These are phyloP conservation scores for Sistotremastrum suecicum DNA, from an alignment of 768 basidiomycete genomes.

Conservation along the genomic window DNA sequence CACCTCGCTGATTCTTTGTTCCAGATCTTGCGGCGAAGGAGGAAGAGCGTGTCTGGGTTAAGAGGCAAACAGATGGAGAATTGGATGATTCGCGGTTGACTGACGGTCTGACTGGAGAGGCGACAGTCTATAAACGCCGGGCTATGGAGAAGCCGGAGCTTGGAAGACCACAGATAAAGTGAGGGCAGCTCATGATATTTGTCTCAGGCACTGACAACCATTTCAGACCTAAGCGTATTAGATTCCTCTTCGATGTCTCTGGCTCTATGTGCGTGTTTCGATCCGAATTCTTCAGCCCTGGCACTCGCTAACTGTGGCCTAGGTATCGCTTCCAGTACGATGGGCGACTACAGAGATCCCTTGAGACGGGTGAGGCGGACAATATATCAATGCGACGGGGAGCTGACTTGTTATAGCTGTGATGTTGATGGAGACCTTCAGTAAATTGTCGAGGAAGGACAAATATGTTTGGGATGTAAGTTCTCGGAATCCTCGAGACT, in stretches of 20 bases:
- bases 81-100: constrained; percentile 52
- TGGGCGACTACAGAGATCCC: constrained; percentile 44
- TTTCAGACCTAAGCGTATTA: constrained; percentile 46
- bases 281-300: neutral
- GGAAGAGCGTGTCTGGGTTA: constrained; percentile 59
- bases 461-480: constrained; percentile 70
- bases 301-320: neutral
- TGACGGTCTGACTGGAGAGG: constrained; percentile 54
- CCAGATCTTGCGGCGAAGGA: constrained; percentile 53
- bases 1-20: neutral
- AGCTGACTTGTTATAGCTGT: constrained; percentile 27
- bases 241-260: constrained; percentile 57
- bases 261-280: constrained; percentile 41
- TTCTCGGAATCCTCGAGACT: constrained; percentile 3
- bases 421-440: constrained; percentile 64
- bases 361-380: constrained; percentile 40
- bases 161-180: constrained; percentile 58
- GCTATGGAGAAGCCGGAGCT: constrained; percentile 58
- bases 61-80: constrained; percentile 58
- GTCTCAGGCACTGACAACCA: constrained; percentile 3
- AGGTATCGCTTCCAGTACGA: constrained; percentile 68
- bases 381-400: neutral
- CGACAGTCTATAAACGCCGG: constrained; percentile 56
- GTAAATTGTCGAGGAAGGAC: constrained; percentile 45
- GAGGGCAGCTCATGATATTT: constrained; percentile 2